Evolutionary conservation across 169 alveolate species (phyloP), one percentile per base, ranked within the genome.

Genomic region (Cryptosporidium canis): DNA sequence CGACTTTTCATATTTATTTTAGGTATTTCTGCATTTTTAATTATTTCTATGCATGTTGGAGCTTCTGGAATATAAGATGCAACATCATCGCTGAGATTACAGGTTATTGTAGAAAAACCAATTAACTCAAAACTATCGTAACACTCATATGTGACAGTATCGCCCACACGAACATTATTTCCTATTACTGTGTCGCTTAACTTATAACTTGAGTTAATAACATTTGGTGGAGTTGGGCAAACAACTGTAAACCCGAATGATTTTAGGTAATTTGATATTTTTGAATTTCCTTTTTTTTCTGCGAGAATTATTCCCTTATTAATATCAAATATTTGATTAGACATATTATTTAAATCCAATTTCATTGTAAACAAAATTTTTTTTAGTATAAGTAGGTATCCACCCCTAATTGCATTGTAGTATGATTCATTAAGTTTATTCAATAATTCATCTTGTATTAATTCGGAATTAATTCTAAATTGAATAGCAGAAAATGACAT

Each of bases 111-210:
- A 18, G 87, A 16, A 63, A 39, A 27, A 1, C 87, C 87, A 0
- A 77, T n/a, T 24, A 77, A 29, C 44, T 58, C 51, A 77, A 55
- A 77, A 41, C 43, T 35, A 16, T 77, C 77, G 45, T 44, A 55
- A 18, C 87, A 77, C 41, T 77, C 87, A 77, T 77, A 77, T 21
- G 87, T 77, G 1, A 77, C 87, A 21, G 87, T 77, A 56, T 77
- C 87, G 14, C 87, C 87, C 18, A 77, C 87, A 31, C 87, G 71
- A 41, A 77, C 58, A 39, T 77, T 16, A 31, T 77, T 39, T 35
- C 87, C 72, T 39, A 77, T 27, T 18, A 61, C 87, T 24, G 87
- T 77, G 39, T 77, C 87, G 55, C 87, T 77, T 44, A 77, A 61
- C 27, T 61, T 53, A 41, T 58, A 77, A 39, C 45, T 77, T 56